A percentile compares a stretch with the other conserved stretches of the same genome.
Evolutionary conservation across 331 rosid species (phyloP).

Genomic region (Stylosanthes scabra): DNA sequence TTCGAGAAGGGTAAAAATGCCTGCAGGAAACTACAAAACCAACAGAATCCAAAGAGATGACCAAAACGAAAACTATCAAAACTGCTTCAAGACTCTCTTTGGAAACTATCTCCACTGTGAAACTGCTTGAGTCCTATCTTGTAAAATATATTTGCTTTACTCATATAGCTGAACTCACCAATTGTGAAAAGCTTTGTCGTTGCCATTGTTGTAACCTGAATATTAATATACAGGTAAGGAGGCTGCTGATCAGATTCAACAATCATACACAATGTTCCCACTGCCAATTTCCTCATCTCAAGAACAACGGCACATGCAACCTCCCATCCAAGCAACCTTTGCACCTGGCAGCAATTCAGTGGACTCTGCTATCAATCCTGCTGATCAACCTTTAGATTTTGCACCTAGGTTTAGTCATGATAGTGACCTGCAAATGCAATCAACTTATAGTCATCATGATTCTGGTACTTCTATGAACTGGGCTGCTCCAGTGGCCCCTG

Average conservation of each 20-base stretch:
- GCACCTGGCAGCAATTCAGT: conserved; percentile 57
- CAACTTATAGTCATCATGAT: conserved; percentile 73
- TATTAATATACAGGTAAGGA: conserved; percentile 70
- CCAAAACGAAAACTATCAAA: background rate
- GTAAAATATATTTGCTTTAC: background rate
- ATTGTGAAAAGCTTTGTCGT: background rate
- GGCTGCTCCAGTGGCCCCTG: conserved; percentile 68
- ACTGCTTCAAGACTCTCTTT: conserved; percentile 12
- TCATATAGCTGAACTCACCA: background rate
- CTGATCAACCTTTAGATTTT: conserved; percentile 97
- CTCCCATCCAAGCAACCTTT: conserved; percentile 52
- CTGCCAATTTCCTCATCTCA: conserved; percentile 58
- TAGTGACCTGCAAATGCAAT: conserved; percentile 56
- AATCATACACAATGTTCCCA: conserved; percentile 57
- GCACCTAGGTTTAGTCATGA: conserved; percentile 77
- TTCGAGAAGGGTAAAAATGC: background rate
- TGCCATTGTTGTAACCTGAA: conserved; percentile 34
- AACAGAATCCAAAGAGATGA: background rate
- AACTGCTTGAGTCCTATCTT: conserved; percentile 6
- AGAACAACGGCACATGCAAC: conserved; percentile 66
- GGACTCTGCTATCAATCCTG: conserved; percentile 62
- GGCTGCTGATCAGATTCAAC: conserved; percentile 59
- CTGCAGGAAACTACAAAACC: background rate
- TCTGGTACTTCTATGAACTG: conserved; percentile 71
- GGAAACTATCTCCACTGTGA: conserved; percentile 1